Conservation (phyloP, 2,329 filamentous ascomycete species). For the Allantophomopsis cytisporea region DNA sequence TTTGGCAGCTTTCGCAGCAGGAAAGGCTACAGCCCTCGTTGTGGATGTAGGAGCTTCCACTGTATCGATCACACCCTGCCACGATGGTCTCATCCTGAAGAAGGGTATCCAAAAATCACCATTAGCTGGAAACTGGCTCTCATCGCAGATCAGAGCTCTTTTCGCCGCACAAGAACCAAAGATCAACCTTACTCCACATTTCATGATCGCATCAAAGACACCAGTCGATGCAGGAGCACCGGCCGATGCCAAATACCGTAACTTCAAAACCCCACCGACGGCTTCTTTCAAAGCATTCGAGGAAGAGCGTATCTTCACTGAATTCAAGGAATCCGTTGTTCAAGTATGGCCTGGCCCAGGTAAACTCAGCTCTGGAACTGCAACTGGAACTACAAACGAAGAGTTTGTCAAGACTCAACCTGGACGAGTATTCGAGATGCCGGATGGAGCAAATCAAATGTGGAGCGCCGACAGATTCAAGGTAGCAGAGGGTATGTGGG, state of each 20-base stretch:
- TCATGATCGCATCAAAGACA: slow-evolving; percentile 75
- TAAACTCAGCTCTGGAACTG: slow-evolving; percentile 34
- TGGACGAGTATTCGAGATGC: slow-evolving; percentile 89
- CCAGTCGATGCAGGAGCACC: slow-evolving; percentile 77
- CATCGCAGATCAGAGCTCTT: slow-evolving; percentile 71
- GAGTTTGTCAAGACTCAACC: slow-evolving; percentile 61
- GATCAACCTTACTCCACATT: slow-evolving; percentile 70
- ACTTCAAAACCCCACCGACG: slow-evolving; percentile 46
- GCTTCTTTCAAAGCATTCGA: slow-evolving; percentile 70
- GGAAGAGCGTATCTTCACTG: slow-evolving; percentile 84
- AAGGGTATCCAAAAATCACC: slow-evolving; percentile 78
- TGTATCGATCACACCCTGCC: slow-evolving; percentile 78
- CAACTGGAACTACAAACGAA: slow-evolving; percentile 50
- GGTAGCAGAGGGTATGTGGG: slow-evolving; percentile 82
- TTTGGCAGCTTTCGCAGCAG: slow-evolving; percentile 79
- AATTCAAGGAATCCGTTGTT: slow-evolving; percentile 96
- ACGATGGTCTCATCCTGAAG: slow-evolving; percentile 89
- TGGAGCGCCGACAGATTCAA: slow-evolving; percentile 82
- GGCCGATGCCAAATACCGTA: slow-evolving; percentile 61
- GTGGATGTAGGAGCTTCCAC: slow-evolving; percentile 84
- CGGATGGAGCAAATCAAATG: slow-evolving; percentile 90
- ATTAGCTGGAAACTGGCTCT: slow-evolving; percentile 81
- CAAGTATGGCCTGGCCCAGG: slow-evolving; percentile 82
- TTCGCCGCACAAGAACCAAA: slow-evolving; percentile 58
- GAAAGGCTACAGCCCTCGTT: slow-evolving; percentile 86